phyloP scores from a whole-genome alignment of 75 land plant species.

The Sequoia sempervirens region DNA sequence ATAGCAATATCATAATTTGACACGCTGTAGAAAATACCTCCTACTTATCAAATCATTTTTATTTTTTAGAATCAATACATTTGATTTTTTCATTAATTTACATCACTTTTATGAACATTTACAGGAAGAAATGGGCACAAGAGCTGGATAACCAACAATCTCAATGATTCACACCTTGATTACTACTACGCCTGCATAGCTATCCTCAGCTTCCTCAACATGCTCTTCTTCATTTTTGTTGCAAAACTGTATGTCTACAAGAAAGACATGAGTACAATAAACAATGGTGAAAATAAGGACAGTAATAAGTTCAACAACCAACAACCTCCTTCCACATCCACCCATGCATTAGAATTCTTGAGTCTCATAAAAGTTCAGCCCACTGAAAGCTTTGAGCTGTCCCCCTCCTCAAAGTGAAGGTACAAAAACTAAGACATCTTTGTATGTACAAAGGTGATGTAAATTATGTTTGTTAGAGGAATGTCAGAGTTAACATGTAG shows the following conservation, averaged over 20 bases:
- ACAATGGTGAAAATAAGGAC: background rate
- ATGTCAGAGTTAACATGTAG: background rate
- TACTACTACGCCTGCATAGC: constrained; percentile 72
- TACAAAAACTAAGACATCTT: background rate
- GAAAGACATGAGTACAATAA: constrained; percentile 10
- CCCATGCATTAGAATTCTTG: background rate
- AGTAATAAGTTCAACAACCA: background rate
- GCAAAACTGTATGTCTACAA: constrained; percentile 49
- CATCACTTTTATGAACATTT: background rate
- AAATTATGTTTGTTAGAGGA: background rate
- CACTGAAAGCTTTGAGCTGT: background rate
- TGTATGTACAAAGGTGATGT: background rate
- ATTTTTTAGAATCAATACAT: too few species aligned
- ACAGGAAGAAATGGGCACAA: constrained; percentile 21
- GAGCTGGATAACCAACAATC: constrained; percentile 74
- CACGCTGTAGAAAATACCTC: too few species aligned
- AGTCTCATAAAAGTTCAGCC: background rate
- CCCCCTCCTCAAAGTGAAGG: background rate
- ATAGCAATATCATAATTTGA: too few species aligned
- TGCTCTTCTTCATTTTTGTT: constrained; percentile 42
- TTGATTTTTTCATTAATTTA: too few species aligned
- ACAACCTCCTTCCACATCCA: background rate
- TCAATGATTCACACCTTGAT: constrained; percentile 69
- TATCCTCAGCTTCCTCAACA: constrained; percentile 36
- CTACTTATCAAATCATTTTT: too few species aligned